Conservation (phyloP, 352 stramenopile genomes). For the Thraustotheca clavata region DNA sequence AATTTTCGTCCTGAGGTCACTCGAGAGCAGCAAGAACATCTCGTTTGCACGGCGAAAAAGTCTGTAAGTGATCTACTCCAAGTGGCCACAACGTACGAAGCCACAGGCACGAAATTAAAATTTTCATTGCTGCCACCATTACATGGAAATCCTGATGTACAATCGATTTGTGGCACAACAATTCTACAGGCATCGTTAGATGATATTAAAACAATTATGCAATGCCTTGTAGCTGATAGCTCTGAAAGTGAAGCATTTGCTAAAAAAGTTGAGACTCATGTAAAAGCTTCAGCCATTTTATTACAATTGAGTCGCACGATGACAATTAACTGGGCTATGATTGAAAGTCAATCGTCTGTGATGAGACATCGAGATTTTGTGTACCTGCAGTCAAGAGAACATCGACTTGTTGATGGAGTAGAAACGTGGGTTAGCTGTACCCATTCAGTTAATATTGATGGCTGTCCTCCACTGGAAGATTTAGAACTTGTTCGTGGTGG, state of each 20-base stretch:
- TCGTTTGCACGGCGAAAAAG: not conserved
- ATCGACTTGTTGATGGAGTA: not conserved
- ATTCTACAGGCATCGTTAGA: slow-evolving; percentile 11
- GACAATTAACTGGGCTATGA: slow-evolving; percentile 20
- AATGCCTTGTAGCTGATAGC: slow-evolving; percentile 2
- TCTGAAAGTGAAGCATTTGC: slow-evolving; percentile 8
- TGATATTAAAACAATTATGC: slow-evolving; percentile 19
- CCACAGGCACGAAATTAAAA: not conserved
- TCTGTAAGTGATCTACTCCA: slow-evolving; percentile 10
- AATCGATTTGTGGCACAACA: not conserved
- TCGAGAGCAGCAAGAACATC: not conserved
- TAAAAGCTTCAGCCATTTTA: slow-evolving; percentile 9
- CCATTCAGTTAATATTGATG: slow-evolving; percentile 16
- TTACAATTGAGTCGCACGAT: not conserved
- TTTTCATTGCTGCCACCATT: not conserved
- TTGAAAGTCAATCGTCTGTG: slow-evolving; percentile 4
- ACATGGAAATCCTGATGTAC: slow-evolving; percentile 8
- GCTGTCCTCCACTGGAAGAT: not conserved
- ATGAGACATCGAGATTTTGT: slow-evolving; percentile 21
- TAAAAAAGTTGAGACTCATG: slow-evolving; percentile 12
- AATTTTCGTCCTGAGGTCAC: slow-evolving; percentile 9
- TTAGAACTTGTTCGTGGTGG: slow-evolving; percentile 15
- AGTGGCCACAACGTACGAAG: slow-evolving; percentile 1
- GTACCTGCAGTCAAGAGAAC: slow-evolving; percentile 9
- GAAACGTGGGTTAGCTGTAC: slow-evolving; percentile 15